These are phyloP conservation scores for Lentithecium fluviatile DNA, from an alignment of 495 filamentous ascomycete genomes.

Conservation along the genomic window DNA sequence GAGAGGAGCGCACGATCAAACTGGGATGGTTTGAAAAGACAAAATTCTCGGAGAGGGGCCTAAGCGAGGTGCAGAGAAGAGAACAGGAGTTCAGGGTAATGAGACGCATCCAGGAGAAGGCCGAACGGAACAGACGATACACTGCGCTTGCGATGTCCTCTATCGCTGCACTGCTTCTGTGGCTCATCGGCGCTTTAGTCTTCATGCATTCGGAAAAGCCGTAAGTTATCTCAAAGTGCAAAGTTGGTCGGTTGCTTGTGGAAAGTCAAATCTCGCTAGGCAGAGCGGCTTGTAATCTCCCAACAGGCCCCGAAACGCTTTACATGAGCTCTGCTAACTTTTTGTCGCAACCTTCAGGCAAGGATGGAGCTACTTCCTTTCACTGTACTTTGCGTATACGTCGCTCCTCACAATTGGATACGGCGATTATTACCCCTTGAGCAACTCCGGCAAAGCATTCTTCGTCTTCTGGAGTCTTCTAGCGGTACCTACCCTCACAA, in stretches of 20 bases:
- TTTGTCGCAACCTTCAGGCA: conserved; percentile 35
- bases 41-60: conserved; percentile 36
- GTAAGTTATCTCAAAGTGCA: no score
- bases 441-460: conserved; percentile 71
- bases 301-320: no score
- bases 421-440: conserved; percentile 69
- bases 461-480: conserved; percentile 90
- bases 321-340: no score
- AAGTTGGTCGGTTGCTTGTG: no score
- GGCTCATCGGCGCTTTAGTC: conserved; percentile 74
- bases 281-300: no score
- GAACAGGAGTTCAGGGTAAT: conserved; percentile 79
- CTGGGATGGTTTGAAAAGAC: conserved; percentile 51
- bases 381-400: conserved; percentile 78
- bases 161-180: conserved; percentile 66
- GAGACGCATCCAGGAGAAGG: conserved; percentile 66
- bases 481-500: conserved; percentile 77
- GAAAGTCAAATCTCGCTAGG: no score
- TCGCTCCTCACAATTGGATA: conserved; percentile 83
- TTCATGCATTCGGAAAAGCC: conserved; percentile 60
- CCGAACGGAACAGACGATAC: conserved; percentile 62
- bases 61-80: conserved; percentile 58
- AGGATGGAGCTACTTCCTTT: conserved; percentile 75
- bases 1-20: conserved; percentile 49
- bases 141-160: conserved; percentile 62